Evolutionary conservation across 805 yeast species (phyloP), one percentile per base, ranked within the genome.

Genomic region (Wickerhamiella nectarea): DNA sequence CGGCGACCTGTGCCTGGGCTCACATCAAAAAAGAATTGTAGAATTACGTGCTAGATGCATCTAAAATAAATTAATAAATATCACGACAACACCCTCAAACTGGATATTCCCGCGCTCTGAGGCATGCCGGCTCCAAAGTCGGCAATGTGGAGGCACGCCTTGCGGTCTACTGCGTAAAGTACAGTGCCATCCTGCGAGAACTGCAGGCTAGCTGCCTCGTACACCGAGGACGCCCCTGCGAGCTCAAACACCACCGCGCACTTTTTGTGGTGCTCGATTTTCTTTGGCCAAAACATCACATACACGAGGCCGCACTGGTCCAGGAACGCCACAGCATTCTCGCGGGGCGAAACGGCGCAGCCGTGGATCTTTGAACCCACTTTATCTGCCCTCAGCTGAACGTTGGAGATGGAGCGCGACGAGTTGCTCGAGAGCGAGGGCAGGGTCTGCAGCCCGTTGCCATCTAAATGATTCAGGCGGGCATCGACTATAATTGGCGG

Each of bases 61-160:
- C 15, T 31, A 12, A 14, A 34, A 21, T 36, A 35, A 33, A 15
- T 22, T 15, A 20, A 31, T 29, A 36, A 10, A 29, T 36, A 20
- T 42, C 33, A 52, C 11, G 46, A 37, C 34, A 60, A 45, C 2
- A 56, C 45, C 15, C 62, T 53, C 31, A 62, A 52, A 33, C 56
- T 57, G 28, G 59, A 58, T 21, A 60, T 52, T 1, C 63, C 64
- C 6, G 60, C 56, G 20, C 51, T 59, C 49, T 76, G 78, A 10
- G 91, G 91, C 18, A 78, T 61, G 2, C 93, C 95, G 43, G 85
- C 87, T 11, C 91, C 81, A 62, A 86, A 87, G 61, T 87, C 96
- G 52, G 81, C 83, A 25, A 86, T 73, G 49, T 78, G 77, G 37
- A 86, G 63, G 0, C 75, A 60, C 0, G 96, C 96, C 54, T 81